These are phyloP conservation scores for Aspergillus niger DNA, from an alignment of 2,329 filamentous ascomycete genomes.

Conservation along the genomic window DNA sequence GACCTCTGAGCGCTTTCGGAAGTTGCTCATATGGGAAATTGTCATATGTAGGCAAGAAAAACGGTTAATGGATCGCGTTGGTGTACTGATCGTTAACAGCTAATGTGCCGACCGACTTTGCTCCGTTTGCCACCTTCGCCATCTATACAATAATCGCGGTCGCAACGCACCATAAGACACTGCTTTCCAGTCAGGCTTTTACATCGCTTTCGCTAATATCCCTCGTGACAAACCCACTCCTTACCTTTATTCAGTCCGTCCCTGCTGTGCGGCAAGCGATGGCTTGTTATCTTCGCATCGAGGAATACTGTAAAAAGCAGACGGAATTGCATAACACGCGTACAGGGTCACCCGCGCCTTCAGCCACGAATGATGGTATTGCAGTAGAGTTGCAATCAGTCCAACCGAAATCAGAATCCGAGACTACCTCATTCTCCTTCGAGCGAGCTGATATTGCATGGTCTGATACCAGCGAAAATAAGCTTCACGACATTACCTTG, in stretches of 20 bases:
- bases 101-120: conserved; percentile 24
- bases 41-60: conserved; percentile 12
- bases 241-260: conserved; percentile 29
- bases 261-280: conserved; percentile 40
- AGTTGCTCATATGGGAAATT: conserved; percentile 14
- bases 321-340: not conserved
- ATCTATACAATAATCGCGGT: conserved; percentile 24
- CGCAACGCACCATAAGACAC: conserved; percentile 12
- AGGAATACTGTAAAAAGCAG: conserved; percentile 30
- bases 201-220: conserved; percentile 31
- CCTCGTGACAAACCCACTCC: conserved; percentile 28
- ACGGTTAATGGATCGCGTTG: not conserved
- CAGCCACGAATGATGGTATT: conserved; percentile 32
- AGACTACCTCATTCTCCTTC: conserved; percentile 5
- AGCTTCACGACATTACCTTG: conserved; percentile 17
- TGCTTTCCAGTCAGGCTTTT: conserved; percentile 26
- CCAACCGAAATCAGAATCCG: not conserved
- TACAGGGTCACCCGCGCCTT: not conserved
- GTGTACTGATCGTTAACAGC: not conserved
- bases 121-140: conserved; percentile 35
- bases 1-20: conserved; percentile 16
- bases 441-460: not conserved
- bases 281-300: conserved; percentile 45
- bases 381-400: conserved; percentile 26
- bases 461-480: not conserved